Percentiles rank a stretch among this genome's conserved stretches.
These are phyloP conservation scores for Candida endomychidarum DNA, from an alignment of 805 yeast genomes.

Conservation along the genomic window DNA sequence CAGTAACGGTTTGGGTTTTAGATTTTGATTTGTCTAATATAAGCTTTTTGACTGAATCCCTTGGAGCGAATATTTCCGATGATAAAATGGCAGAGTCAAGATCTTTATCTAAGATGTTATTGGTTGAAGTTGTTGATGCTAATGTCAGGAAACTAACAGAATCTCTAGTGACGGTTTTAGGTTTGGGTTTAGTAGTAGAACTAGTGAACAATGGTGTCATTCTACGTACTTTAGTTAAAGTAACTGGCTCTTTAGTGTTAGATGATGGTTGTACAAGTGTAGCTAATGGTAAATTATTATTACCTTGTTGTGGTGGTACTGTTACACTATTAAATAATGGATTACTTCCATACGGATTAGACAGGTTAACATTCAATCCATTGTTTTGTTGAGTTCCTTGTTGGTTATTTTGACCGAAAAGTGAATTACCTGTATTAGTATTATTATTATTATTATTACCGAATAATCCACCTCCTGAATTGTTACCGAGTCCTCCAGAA, in stretches of 20 bases:
- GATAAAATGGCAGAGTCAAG: constrained; percentile 70
- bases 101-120: constrained; percentile 33
- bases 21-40: constrained; percentile 47
- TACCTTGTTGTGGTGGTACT: constrained; percentile 21
- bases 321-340: constrained; percentile 58
- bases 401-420: constrained; percentile 26
- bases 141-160: not conserved
- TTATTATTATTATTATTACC: constrained; percentile 28
- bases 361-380: constrained; percentile 30
- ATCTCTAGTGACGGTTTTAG: not conserved
- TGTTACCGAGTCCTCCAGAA: constrained; percentile 19
- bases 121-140: constrained; percentile 15
- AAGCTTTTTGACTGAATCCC: constrained; percentile 51
- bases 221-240: constrained; percentile 59
- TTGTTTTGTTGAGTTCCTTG: constrained; percentile 19
- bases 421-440: constrained; percentile 14
- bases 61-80: constrained; percentile 71
- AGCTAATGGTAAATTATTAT: constrained; percentile 23
- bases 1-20: not conserved
- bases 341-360: constrained; percentile 76
- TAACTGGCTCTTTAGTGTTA: constrained; percentile 53
- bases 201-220: constrained; percentile 52
- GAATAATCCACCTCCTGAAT: constrained; percentile 38
- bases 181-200: not conserved
- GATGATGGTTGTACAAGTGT: constrained; percentile 23